Percentiles rank a stretch among this genome's conserved stretches.
These are phyloP conservation scores for Pythium brachiatum DNA, from an alignment of 352 stramenopile species.

Conservation along the genomic window DNA sequence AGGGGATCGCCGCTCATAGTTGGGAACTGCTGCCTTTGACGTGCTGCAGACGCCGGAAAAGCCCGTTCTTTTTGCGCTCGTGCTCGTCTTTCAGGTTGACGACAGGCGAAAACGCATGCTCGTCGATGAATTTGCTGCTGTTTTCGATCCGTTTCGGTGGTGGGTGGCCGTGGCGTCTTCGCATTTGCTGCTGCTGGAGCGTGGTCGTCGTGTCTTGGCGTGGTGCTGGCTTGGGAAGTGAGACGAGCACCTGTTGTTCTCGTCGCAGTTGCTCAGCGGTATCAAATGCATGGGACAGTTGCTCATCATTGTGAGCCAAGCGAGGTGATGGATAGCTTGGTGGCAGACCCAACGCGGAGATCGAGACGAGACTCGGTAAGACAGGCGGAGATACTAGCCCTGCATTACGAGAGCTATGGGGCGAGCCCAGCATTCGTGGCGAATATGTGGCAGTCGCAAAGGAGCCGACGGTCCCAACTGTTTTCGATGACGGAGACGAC, in stretches of 20 bases:
- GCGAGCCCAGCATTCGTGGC: neutral
- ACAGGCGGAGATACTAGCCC: neutral
- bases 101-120: constrained; percentile 29
- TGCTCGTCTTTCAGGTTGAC: constrained; percentile 31
- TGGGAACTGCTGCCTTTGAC: constrained; percentile 14
- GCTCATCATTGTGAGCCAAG: neutral
- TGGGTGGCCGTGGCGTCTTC: constrained; percentile 37
- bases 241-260: constrained; percentile 28
- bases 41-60: constrained; percentile 44
- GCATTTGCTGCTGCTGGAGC: constrained; percentile 29
- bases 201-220: neutral
- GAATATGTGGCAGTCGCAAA: neutral
- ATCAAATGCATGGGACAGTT: neutral
- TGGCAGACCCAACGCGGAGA: neutral
- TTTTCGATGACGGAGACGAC: neutral
- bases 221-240: constrained; percentile 20
- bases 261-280: constrained; percentile 29
- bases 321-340: neutral
- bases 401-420: too few species aligned
- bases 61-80: constrained; percentile 33
- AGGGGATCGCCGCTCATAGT: neutral
- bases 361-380: constrained; percentile 2
- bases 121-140: constrained; percentile 32
- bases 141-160: constrained; percentile 37
- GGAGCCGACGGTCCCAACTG: constrained; percentile 2